A percentile compares a stretch with the other conserved stretches of the same genome.
These are phyloP conservation scores for Backusella circina DNA, from an alignment of 192 early-diverging fungal species.

Conservation along the genomic window DNA sequence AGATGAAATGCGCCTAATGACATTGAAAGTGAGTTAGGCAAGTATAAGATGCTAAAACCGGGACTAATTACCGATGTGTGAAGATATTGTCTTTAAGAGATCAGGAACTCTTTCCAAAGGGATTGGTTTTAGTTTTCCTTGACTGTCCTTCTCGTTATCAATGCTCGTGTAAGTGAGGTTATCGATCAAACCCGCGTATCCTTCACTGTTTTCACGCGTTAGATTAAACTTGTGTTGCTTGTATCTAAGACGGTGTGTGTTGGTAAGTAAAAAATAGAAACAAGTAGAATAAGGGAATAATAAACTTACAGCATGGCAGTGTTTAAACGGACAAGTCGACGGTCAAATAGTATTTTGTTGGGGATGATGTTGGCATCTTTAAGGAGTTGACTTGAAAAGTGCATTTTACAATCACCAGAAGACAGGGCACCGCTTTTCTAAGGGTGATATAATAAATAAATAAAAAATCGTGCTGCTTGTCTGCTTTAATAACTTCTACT, in stretches of 20 bases:
- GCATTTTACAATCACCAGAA: conserved; percentile 17
- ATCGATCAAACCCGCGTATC: conserved; percentile 71
- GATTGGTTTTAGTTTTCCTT: conserved; percentile 7
- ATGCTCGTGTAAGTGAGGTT: conserved; percentile 38
- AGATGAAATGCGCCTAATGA: conserved; percentile 66
- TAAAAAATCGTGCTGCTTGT: background rate
- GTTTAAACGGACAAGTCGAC: conserved; percentile 29
- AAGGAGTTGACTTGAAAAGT: conserved; percentile 25
- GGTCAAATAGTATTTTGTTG: conserved; percentile 21
- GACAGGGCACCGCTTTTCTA: conserved; percentile 6
- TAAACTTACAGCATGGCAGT: conserved; percentile 35
- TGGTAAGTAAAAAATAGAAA: too few species aligned
- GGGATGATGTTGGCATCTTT: conserved; percentile 20
- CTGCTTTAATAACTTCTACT: background rate
- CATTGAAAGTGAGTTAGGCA: too few species aligned
- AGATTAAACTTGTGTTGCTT: conserved; percentile 85
- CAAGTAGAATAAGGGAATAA: background rate
- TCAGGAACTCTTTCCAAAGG: conserved; percentile 18
- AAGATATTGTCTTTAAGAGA: conserved; percentile 17
- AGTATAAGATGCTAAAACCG: background rate
- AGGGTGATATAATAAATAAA: background rate
- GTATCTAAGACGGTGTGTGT: conserved; percentile 33
- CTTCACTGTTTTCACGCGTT: conserved; percentile 75
- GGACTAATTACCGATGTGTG: conserved; percentile 10
- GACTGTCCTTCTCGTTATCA: conserved; percentile 10